Evolutionary conservation across 2,329 filamentous ascomycete genomes (phyloP), one percentile per base, ranked within the genome.

Genomic region (Waltergamsia citrina): DNA sequence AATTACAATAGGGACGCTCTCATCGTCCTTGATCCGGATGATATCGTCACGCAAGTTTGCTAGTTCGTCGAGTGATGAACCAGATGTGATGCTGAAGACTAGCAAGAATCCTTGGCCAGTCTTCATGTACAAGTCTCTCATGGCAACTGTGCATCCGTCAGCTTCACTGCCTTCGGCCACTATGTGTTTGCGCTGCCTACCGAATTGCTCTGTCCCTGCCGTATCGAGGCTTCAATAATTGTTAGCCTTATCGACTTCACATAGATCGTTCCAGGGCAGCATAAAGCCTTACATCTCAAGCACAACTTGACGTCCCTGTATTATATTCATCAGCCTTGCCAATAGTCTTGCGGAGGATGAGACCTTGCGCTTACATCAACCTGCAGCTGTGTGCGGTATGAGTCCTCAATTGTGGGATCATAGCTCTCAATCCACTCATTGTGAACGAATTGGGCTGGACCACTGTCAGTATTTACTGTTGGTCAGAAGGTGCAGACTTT

Each of bases 371-470:
- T 69, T 64, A 92, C 86, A 69, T 94, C 86, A 41, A 94, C 84
- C 47, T 87, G 69, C 29, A 83, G 67, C 45, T 83, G 78, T 41
- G 80, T 83, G 41, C 81, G 71, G 53, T 85, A 85, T 20, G 81
- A 82, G 56, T 85, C 81, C 53, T 85, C 81, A 46, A 85, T 85
- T 14, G 81, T 85, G 12, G 81, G 81, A 54, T 85, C 81, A 59
- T 85, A 85, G 56, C 78, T 84, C 59, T 94, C 86, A 53, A 94
- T 90, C 84, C 86, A 93, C 48, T 93, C 82, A 62, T 92, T 88
- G 59, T 92, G 85, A 34, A 94, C 86, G 51, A 93, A 94, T 68
- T 94, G 86, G 50, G 87, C 86, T 86, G 41, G 41, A 37, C 28
- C 34, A 39, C 29, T 33, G 45, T 48, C 14, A 47, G 44, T 33